Percentiles rank a stretch among this genome's conserved stretches.
Conservation (phyloP, 208 protist genomes). For the Trypanosoma congolense region DNA sequence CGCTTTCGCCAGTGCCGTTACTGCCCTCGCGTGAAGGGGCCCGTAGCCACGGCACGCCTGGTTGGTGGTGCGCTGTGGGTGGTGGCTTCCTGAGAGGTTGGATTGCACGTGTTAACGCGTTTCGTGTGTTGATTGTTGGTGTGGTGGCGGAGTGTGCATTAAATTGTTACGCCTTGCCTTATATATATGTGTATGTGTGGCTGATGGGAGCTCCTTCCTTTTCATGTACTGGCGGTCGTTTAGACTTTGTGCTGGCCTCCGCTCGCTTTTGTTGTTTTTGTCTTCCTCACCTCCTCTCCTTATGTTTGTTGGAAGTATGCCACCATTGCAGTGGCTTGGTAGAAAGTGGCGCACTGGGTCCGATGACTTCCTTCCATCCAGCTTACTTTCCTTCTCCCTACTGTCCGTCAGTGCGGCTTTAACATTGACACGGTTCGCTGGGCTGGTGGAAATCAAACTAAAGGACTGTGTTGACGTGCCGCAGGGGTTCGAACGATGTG, state of each 20-base stretch:
- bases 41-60: not conserved
- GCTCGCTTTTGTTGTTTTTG: no score
- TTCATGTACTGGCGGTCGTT: conserved; percentile 1
- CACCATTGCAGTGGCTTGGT: conserved; percentile 61
- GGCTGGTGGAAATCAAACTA: not conserved
- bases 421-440: conserved; percentile 8
- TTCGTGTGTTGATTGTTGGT: not conserved
- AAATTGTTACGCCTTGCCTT: no score
- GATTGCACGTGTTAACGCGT: no score
- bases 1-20: no score
- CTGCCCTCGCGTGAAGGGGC: not conserved
- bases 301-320: conserved; percentile 35
- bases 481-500: conserved; percentile 10
- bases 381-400: conserved; percentile 42
- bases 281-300: conserved; percentile 9
- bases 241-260: conserved; percentile 1
- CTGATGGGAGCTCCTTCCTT: no score
- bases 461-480: conserved; percentile 21
- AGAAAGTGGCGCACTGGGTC: conserved; percentile 66
- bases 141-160: no score
- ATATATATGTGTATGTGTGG: no score
- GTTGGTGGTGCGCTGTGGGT: not conserved
- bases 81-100: not conserved
- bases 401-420: conserved; percentile 21
- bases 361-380: conserved; percentile 75